Base-by-base conservation (phyloP, 352 stramenopile species). In the Phytophthora citrophthora region DNA sequence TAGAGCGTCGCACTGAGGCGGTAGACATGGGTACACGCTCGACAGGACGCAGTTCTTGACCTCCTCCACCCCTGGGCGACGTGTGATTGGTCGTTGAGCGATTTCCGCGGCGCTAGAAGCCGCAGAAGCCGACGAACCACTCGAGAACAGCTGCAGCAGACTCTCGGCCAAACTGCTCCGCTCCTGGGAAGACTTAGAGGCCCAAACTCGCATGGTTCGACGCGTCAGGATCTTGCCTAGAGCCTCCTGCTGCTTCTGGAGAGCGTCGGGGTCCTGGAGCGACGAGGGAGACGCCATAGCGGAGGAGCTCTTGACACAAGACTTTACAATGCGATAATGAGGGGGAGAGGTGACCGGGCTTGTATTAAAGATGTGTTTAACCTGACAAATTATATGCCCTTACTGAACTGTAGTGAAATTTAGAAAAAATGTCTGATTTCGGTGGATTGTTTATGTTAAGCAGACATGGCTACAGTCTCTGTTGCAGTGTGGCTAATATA, bases 61-160 rank as follows among this genome's bases (percentile, higher is more conserved):
- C 45, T 93, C 84, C 32, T 93, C 81, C 12, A 91, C 77, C 24
- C 81, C 81, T n/a, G 84, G 84, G 6, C 84, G 81, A n/a, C 84
- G 78, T 56, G 81, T 93, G 53, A 93, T 86, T 13, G 74, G 77
- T 36, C 77, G 54, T 49, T 66, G 45, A 4, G 66, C 68, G 10
- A 72, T 56, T 8, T 68, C 53, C 4, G 60, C 32, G n/a, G 62
- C 27, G 16, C 27, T 67, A 20, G 40, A 48, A 7, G 54, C 29
- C 2, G 62, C 16, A 0, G 62, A 60, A 32, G 68, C 50, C 3
- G 74, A 66, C 5, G 78, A 68, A 7, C 62, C 66, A 31, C 72
- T 81, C 9, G 76, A 86, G 58, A 91, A 91, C 12, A 91, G 70
- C 50, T 89, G 80, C 34, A 88, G 45, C 2, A 91, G 54, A 40